Percentiles rank a stretch among this genome's conserved stretches.
Evolutionary conservation across 2,329 filamentous ascomycete species (phyloP).

Genomic region (Ascochyta pisi): DNA sequence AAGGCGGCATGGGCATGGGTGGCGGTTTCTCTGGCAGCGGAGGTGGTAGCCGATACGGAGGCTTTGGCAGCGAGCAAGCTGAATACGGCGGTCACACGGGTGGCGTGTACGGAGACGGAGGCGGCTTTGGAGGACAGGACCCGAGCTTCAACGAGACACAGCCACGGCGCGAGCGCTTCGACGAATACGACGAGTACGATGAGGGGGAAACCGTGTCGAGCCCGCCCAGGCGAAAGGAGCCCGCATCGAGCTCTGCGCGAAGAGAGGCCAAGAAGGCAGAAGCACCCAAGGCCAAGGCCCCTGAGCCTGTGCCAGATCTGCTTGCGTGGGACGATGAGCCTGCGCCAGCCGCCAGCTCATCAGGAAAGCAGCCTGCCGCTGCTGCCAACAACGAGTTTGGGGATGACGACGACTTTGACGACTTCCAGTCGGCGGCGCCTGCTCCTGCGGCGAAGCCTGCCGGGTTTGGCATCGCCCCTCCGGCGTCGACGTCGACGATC

Average conservation of each 20-base stretch:
- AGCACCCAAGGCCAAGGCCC: conserved; percentile 74
- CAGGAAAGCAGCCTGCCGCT: conserved; percentile 52
- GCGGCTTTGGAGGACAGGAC: conserved; percentile 82
- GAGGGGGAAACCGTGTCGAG: conserved; percentile 66
- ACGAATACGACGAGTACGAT: conserved; percentile 97
- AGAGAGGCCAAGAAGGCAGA: conserved; percentile 65
- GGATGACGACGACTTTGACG: conserved; percentile 92
- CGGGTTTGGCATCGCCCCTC: conserved; percentile 52
- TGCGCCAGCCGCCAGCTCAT: conserved; percentile 56
- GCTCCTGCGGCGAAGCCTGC: conserved; percentile 67
- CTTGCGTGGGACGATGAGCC: conserved; percentile 89
- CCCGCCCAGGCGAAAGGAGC: conserved; percentile 61
- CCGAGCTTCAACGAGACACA: conserved; percentile 70
- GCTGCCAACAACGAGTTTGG: conserved; percentile 53
- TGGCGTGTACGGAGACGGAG: conserved; percentile 91
- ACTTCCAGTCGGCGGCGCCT: conserved; percentile 85
- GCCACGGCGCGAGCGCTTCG: conserved; percentile 76
- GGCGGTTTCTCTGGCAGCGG: conserved; percentile 59
- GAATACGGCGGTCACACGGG: conserved; percentile 73
- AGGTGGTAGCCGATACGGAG: conserved; percentile 73
- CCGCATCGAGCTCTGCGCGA: conserved; percentile 41
- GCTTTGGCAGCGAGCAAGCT: conserved; percentile 74
- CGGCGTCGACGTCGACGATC: conserved; percentile 54
- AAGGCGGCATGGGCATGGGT: conserved; percentile 73
- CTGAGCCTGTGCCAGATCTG: conserved; percentile 84